Conservation (phyloP, 768 basidiomycete species). For the Termitomyces bulborhizus region DNA sequence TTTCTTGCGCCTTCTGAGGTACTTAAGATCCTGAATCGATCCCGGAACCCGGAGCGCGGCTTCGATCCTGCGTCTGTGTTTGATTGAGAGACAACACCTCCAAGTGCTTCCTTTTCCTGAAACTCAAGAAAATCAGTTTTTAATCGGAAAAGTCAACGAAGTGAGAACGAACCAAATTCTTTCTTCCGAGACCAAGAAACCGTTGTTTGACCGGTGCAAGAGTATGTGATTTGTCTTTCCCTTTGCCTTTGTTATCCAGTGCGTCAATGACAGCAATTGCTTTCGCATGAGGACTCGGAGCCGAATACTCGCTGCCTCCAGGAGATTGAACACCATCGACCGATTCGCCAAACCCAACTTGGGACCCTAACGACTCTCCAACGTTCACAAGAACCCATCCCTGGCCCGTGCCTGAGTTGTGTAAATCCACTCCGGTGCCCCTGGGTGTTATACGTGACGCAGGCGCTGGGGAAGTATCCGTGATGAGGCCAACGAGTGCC, state of each 20-base stretch:
- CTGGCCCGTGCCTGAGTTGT: conserved; percentile 30
- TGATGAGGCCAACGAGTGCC: conserved; percentile 48
- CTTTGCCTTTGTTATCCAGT: conserved; percentile 41
- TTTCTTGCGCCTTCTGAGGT: conserved; percentile 32
- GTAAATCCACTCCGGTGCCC: background rate
- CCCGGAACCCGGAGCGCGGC: conserved; percentile 24
- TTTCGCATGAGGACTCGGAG: conserved; percentile 39
- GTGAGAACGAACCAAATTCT: conserved; percentile 28
- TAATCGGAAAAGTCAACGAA: background rate
- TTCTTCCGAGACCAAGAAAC: conserved; percentile 32
- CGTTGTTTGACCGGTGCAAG: conserved; percentile 16
- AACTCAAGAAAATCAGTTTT: background rate
- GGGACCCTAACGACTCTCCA: conserved; percentile 27
- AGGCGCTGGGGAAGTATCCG: conserved; percentile 21
- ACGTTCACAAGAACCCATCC: conserved; percentile 68
- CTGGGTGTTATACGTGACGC: conserved; percentile 6
- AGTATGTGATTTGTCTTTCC: conserved; percentile 17
- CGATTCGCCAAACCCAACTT: conserved; percentile 1
- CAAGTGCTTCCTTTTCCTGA: background rate
- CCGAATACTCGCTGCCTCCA: background rate
- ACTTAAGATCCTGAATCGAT: conserved; percentile 26
- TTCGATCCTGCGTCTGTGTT: conserved; percentile 4
- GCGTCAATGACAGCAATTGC: conserved; percentile 58
- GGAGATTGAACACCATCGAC: background rate
- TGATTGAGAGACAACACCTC: background rate